phyloP scores from a whole-genome alignment of 768 basidiomycete species.

The Agrocybe praecox region DNA sequence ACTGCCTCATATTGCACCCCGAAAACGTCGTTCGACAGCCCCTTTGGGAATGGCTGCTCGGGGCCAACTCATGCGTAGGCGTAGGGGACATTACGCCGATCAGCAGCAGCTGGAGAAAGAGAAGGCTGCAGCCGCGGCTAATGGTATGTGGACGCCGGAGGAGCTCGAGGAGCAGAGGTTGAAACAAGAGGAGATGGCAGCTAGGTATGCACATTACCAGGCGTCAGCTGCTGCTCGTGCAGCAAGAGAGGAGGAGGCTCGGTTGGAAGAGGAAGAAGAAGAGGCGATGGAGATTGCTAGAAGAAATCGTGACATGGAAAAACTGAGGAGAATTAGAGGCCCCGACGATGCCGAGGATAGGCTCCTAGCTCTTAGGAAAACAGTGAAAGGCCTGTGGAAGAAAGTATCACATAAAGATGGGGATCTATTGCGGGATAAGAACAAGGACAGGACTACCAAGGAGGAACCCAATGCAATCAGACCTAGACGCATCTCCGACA shows the following conservation, averaged over 20 bases:
- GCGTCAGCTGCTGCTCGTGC: conserved; percentile 20
- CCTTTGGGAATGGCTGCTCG: conserved; percentile 61
- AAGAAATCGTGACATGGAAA: conserved; percentile 20
- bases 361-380: conserved; percentile 52
- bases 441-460: conserved; percentile 29
- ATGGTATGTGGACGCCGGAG: conserved; percentile 40
- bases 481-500: conserved; percentile 18
- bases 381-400: conserved; percentile 57
- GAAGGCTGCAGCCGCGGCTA: conserved; percentile 2
- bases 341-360: conserved; percentile 24
- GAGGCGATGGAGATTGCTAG: conserved; percentile 15
- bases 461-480: conserved; percentile 14
- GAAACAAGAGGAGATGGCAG: conserved; percentile 24
- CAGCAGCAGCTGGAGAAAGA: conserved; percentile 1
- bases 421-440: not conserved
- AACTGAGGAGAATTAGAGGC: conserved; percentile 18
- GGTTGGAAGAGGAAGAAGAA: conserved; percentile 28
- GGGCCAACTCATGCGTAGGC: conserved; percentile 38
- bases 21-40: conserved; percentile 46
- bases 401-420: conserved; percentile 34
- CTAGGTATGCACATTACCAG: conserved; percentile 23
- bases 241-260: conserved; percentile 39
- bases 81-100: conserved; percentile 21
- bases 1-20: conserved; percentile 52
- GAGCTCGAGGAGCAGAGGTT: conserved; percentile 36